Base-by-base conservation (phyloP, 768 basidiomycete species). In the Xerocomus spinulosus region DNA sequence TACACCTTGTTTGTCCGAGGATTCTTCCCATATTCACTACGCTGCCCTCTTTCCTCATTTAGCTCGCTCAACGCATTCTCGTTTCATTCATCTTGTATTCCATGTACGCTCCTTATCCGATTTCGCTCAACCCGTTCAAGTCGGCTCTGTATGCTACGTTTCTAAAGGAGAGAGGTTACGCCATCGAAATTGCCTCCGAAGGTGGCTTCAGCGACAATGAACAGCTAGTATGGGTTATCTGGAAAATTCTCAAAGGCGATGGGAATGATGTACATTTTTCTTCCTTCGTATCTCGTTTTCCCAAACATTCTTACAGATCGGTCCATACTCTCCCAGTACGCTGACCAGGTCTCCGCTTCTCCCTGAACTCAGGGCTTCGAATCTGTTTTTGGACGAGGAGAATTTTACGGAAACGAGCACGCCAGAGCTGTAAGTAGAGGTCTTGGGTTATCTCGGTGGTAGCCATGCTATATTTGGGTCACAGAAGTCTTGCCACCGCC, bases 201-300 rank as follows among this genome's bases (percentile, higher is more conserved):
- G 72, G 71, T 45, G 73, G 77, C 23, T 73, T 74, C 49, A 74
- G 79, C 47, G 73, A 74, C 42, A 87, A 81, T 62, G 87, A 89
- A 60, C 87, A 87, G 58, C 70, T 90, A 41, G 84, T 89, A 32
- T 90, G 87, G 86, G 87, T 90, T 36, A 71, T 90, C 50, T 90
- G 87, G 87, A 90, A 90, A 69, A 85, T 90, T 48, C 69, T 90
- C 46, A 86, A 81, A 63, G 88, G 87, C 44, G 86, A 89, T 61
- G 87, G 87, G 17, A 82, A 80, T 50, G 87, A 90, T 73, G 87
- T 88, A 53, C 48, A 30, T 18, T n/a, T 20, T 46, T 38, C 43
- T 12, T 40, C 12, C 13, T 46, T 42, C 39, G 15, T 53, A 14
- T 24, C 32, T 23, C 25, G 20, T 20, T 3, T 15, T 5, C 26